These are phyloP conservation scores for Mycena epipterygia DNA, from an alignment of 768 basidiomycete genomes.

Conservation along the genomic window DNA sequence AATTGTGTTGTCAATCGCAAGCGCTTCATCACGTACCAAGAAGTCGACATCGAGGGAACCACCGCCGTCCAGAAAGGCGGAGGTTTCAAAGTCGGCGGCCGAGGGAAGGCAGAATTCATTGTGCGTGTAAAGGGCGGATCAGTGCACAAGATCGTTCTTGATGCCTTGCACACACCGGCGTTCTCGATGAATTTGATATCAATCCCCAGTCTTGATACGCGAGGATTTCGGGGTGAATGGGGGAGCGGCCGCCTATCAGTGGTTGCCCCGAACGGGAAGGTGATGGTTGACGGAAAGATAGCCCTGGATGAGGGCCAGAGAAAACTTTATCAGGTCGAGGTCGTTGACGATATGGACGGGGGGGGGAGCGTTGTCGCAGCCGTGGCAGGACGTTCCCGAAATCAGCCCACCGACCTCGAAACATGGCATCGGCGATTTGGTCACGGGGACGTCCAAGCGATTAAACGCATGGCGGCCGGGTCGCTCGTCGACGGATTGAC, in stretches of 20 bases:
- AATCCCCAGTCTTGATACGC: not conserved
- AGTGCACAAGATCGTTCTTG: not conserved
- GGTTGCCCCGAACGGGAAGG: not conserved
- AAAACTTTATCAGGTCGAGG: not conserved
- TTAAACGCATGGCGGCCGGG: constrained; percentile 28
- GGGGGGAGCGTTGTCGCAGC: not conserved
- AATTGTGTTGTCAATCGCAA: not conserved
- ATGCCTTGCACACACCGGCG: not conserved
- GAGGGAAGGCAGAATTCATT: not conserved
- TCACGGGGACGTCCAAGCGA: constrained; percentile 24
- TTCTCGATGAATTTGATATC: constrained; percentile 16
- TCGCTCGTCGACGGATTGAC: constrained; percentile 38
- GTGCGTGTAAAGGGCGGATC: not conserved
- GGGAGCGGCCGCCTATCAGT: not conserved
- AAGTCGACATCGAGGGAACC: not conserved
- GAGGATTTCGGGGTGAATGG: not conserved
- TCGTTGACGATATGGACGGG: not conserved
- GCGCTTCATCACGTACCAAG: constrained; percentile 10
- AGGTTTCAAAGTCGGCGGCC: not conserved
- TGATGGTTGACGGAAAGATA: not conserved
- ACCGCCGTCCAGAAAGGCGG: constrained; percentile 6
- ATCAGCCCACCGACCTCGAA: constrained; percentile 34
- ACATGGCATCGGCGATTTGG: constrained; percentile 44
- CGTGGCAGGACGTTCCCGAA: constrained; percentile 20
- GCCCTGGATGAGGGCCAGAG: not conserved